Evolutionary conservation across 106 monocot species (phyloP), one percentile per base, ranked within the genome.

Genomic region (Narthecium ossifragum): DNA sequence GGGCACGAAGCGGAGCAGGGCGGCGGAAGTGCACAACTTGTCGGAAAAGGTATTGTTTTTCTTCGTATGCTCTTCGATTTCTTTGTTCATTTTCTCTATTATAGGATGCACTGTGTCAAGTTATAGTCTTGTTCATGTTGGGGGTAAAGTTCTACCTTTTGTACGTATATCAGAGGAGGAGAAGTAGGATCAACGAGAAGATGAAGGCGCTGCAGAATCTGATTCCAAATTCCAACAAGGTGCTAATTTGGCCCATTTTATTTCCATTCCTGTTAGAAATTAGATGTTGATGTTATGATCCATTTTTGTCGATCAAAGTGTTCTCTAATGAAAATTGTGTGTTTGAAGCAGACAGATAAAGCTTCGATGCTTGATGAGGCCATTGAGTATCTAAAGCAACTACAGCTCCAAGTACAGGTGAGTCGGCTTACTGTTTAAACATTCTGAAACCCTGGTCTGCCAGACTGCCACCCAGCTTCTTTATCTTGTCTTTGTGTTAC

Each of bases 381-480:
- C 25, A 84, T 84, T 20, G 84, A 84, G 59, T 84, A 84, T 57
- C 84, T 84, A 31, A 79, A 84, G 46, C 84, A 84, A 32, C 59
- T 84, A 20, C 84, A 84, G 75, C 75, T 84, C 45, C 84, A 84
- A 84, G 84, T 84, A 2, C 84, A 84, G 79, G 84, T 79, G n/a
- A 62, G 61, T 27, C 2, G 28, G 9, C 50, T 23, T 25, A 43
- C 10, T 37, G 36, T 18, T 37, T 6, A 5, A 37, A 37, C 36
- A 37, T 37, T 11, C 36, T 37, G 36, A 37, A 37, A 37, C 1
- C n/a, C n/a, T n/a, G n/a, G n/a, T n/a, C n/a, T n/a, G n/a, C n/a
- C n/a, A n/a, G n/a, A n/a, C n/a, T n/a, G n/a, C n/a, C n/a, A n/a
- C n/a, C n/a, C n/a, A n/a, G n/a, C n/a, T n/a, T n/a, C n/a, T n/a